Conservation (phyloP, 2,329 filamentous ascomycete genomes). For the Plenodomus biglobosus region DNA sequence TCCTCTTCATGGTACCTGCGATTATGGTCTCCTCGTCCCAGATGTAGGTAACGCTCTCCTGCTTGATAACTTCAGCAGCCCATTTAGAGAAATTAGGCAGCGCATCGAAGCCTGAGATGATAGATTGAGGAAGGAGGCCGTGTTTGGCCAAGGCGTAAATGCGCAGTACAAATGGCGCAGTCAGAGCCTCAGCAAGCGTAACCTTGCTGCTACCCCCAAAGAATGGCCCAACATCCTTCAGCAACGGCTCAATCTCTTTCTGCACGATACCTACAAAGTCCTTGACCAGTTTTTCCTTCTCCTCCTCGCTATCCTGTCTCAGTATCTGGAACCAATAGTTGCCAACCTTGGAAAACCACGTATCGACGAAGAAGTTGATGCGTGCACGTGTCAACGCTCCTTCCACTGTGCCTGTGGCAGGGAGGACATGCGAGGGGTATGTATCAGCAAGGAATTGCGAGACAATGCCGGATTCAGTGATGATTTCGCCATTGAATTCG, state of each 20-base stretch:
- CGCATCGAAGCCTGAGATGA: constrained; percentile 53
- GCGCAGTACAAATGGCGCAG: constrained; percentile 68
- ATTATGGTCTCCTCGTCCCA: constrained; percentile 37
- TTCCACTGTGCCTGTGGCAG: constrained; percentile 56
- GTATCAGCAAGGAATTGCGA: constrained; percentile 70
- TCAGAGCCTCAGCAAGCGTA: constrained; percentile 70
- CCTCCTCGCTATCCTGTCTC: constrained; percentile 53
- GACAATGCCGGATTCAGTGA: constrained; percentile 75
- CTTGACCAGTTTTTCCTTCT: constrained; percentile 50
- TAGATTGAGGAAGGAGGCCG: constrained; percentile 55
- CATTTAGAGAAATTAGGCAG: constrained; percentile 70
- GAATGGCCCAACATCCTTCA: constrained; percentile 53
- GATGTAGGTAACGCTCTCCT: constrained; percentile 64
- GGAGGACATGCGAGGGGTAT: constrained; percentile 67
- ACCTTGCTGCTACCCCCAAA: constrained; percentile 54
- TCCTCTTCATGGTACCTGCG: constrained; percentile 18
- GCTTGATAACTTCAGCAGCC: constrained; percentile 60
- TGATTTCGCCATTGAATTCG: constrained; percentile 62
- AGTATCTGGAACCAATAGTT: constrained; percentile 50
- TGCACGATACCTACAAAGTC: constrained; percentile 59
- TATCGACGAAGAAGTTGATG: constrained; percentile 71
- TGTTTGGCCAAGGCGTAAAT: constrained; percentile 58
- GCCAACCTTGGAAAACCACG: constrained; percentile 65
- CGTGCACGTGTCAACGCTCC: constrained; percentile 65
- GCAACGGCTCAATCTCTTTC: constrained; percentile 73